A percentile compares a stretch with the other conserved stretches of the same genome.
phyloP scores from a whole-genome alignment of 768 basidiomycete species.

The Grammothele lineata region DNA sequence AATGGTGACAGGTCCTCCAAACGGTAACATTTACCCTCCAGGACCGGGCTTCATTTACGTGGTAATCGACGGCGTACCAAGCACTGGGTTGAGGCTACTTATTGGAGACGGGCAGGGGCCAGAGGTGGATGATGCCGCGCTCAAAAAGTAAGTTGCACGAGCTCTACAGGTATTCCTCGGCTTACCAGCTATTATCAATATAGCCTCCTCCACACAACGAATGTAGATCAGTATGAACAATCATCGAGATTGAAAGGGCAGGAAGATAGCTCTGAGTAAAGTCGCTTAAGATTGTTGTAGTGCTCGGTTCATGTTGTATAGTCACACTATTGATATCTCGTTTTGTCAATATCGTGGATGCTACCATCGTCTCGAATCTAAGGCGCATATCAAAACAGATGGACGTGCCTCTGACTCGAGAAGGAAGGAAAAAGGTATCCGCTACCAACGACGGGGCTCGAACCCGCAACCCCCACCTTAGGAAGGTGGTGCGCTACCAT shows the following conservation, averaged over 20 bases:
- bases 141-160: conserved; percentile 48
- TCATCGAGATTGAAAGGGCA: conserved; percentile 17
- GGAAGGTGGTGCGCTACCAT: conserved; percentile 34
- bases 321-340: too few relatives aligned
- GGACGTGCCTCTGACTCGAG: too few relatives aligned
- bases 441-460: conserved; percentile 30
- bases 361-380: too few relatives aligned
- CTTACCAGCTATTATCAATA: background rate
- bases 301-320: too few relatives aligned
- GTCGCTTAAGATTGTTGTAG: too few relatives aligned
- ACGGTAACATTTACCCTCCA: conserved; percentile 66
- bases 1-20: conserved; percentile 59
- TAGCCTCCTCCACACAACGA: conserved; percentile 47
- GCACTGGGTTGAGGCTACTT: conserved; percentile 58
- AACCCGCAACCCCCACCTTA: conserved; percentile 34
- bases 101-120: conserved; percentile 65
- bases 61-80: conserved; percentile 64
- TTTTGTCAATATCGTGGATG: too few relatives aligned
- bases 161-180: background rate
- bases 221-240: conserved; percentile 46
- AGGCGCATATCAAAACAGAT: too few relatives aligned
- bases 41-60: conserved; percentile 77
- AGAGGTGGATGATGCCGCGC: conserved; percentile 49
- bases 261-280: conserved; percentile 8
- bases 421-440: background rate